Percentiles rank a stretch among this genome's conserved stretches.
Evolutionary conservation across 352 stramenopile genomes (phyloP).

Genomic region (Pythium chondricola): DNA sequence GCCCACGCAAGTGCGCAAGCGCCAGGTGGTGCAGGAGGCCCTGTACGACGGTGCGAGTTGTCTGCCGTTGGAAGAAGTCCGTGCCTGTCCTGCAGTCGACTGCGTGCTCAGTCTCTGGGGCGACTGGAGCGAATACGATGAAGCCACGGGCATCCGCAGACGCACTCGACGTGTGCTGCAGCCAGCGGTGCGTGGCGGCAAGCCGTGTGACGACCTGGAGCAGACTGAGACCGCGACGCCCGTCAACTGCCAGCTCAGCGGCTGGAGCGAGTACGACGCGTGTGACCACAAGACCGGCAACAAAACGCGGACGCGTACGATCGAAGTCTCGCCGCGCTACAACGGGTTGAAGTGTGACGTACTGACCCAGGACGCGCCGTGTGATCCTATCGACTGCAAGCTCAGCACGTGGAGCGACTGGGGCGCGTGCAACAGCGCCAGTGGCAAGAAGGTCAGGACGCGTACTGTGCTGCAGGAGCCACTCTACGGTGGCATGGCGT

Average conservation of each 20-base stretch:
- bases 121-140: constrained; percentile 19
- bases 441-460: constrained; percentile 23
- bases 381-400: constrained; percentile 37
- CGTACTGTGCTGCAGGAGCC: constrained; percentile 24
- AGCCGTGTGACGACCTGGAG: constrained; percentile 24
- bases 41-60: constrained; percentile 39
- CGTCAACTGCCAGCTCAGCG: constrained; percentile 41
- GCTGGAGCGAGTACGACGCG: constrained; percentile 37
- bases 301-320: constrained; percentile 33
- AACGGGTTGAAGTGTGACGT: constrained; percentile 35
- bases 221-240: constrained; percentile 30
- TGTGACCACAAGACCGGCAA: constrained; percentile 26
- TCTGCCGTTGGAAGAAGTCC: constrained; percentile 29
- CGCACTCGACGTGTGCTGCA: constrained; percentile 10
- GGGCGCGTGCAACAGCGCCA: constrained; percentile 32
- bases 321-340: constrained; percentile 40
- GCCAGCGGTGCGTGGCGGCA: constrained; percentile 29
- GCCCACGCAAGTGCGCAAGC: constrained; percentile 22
- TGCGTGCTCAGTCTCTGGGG: constrained; percentile 12
- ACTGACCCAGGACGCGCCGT: constrained; percentile 27
- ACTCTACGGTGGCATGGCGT: constrained; percentile 35
- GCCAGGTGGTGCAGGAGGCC: constrained; percentile 22
- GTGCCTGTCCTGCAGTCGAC: constrained; percentile 33
- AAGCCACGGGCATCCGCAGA: constrained; percentile 10
- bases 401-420: constrained; percentile 37